Evolutionary conservation across 2,329 filamentous ascomycete species (phyloP), one percentile per base, ranked within the genome.

Genomic region (Penicillium olsonii): DNA sequence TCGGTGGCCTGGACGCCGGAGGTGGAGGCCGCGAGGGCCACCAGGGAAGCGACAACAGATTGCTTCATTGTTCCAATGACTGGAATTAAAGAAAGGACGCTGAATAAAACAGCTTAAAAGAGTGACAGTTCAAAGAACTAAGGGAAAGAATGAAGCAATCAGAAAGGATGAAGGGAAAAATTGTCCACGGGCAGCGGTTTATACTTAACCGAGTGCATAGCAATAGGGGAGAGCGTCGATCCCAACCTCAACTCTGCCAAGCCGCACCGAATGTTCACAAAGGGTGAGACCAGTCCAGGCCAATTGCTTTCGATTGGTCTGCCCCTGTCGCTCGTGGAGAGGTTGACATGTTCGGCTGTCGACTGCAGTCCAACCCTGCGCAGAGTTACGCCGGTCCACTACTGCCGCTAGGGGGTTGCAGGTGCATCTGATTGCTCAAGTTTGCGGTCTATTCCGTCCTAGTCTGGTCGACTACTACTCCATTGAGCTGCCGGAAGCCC

Each of bases 41-140:
- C 50, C 38, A 61, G 52, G 15, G 62, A 57, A 27, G 60, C 37
- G 18, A 64, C 37, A 37, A 61, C 41, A 22, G 62, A 58, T 41
- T 54, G 56, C 54, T 63, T 60, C 55, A 60, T 61, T 37, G 50
- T 37, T 37, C 27, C 31, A 12, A 31, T 53, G 42, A 54, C 29
- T 39, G 45, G 48, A 42, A 46, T 50, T 17, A 61, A 60, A 53
- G 58, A 64, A 55, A 55, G 61, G 60, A 62, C 60, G 61, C 53
- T 61, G 54, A 48, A 42, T 9, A 48, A 7, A 52, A 37, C 53
- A 56, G 60, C 60, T 60, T 55, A 50, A 62, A 63, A 41, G 61
- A 63, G 52, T 52, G 59, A 53, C 55, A 37, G 50, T 42, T 27
- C 37, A 49, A 48, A 52, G 33, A 42, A 40, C 43, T 35, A 43